phyloP scores from a whole-genome alignment of 768 basidiomycete species.

The Hygrophoropsis aurantiaca region DNA sequence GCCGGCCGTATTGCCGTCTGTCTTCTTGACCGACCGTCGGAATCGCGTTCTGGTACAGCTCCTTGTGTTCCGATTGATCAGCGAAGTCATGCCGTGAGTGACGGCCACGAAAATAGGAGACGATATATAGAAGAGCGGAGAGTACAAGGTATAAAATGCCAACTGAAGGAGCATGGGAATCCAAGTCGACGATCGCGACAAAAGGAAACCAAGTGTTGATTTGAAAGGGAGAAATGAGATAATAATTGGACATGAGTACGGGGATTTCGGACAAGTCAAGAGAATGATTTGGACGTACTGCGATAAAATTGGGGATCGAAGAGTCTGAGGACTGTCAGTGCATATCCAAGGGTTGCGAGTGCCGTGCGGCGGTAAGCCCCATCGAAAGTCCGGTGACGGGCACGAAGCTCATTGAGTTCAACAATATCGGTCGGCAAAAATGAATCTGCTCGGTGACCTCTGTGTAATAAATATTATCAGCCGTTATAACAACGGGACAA shows the following conservation, averaged over 20 bases:
- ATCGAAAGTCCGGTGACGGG: slow-evolving; percentile 79
- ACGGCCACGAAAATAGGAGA: slow-evolving; percentile 59
- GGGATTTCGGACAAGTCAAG: not conserved
- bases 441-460: slow-evolving; percentile 49
- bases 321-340: slow-evolving; percentile 73
- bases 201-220: slow-evolving; percentile 18
- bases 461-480: slow-evolving; percentile 11
- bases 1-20: slow-evolving; percentile 67
- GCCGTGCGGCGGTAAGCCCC: slow-evolving; percentile 81
- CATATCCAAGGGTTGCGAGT: slow-evolving; percentile 70
- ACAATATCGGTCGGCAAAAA: slow-evolving; percentile 53
- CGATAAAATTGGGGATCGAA: slow-evolving; percentile 73
- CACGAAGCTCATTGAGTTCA: slow-evolving; percentile 73
- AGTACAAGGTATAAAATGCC: slow-evolving; percentile 68
- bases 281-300: slow-evolving; percentile 45
- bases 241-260: slow-evolving; percentile 1
- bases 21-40: slow-evolving; percentile 62
- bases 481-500: not conserved
- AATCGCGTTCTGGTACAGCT: slow-evolving; percentile 37
- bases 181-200: not conserved
- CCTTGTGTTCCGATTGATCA: slow-evolving; percentile 46
- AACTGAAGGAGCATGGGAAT: slow-evolving; percentile 25
- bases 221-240: slow-evolving; percentile 15
- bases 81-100: slow-evolving; percentile 78
- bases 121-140: slow-evolving; percentile 55